Evolutionary conservation across 768 basidiomycete genomes (phyloP), one percentile per base, ranked within the genome.

Genomic region (Dioszegia crocea): DNA sequence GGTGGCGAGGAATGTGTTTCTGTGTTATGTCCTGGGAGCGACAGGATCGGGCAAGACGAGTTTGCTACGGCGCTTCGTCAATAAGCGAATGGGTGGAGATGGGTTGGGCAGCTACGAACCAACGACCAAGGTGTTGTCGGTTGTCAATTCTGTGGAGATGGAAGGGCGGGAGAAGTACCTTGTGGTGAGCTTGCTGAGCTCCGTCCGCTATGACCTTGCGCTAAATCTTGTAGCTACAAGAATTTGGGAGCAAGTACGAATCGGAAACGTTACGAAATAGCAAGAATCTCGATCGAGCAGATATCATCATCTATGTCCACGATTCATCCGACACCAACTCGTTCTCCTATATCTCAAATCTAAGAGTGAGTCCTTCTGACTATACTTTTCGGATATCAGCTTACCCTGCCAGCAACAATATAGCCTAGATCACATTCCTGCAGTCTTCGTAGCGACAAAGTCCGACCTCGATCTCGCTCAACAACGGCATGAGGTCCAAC

Each of bases 321-420:
- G 94, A 99, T 78, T 97, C 93, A 46, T 92, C 90, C 73, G 94
- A 99, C 75, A 97, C 94, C 39, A 98, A 99, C 78, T 96, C 91
- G 10, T 99, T 99, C 76, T 93, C 91, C 46, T 96, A 98, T 78
- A 91, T 99, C 76, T 93, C 91, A 68, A 96, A 94, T 79, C 80
- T 97, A 69, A 84, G 94, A 76, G 92, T 94, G 74, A 57, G 84
- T 78, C 41, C n/a, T 39, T 16, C 11, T 26, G 8, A 6, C 29
- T 4, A 23, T 41, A 30, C 24, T 30, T 23, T 17, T 8, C 11
- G 26, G 50, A 26, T 4, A 3, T 21, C 17, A 47, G 51, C 52
- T 53, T 38, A 58, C 33, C 11, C 21, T 14, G 9, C 58, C 78
- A 96, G 91, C 93, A 97, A 89, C 91, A 93, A 83, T 94, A 97